These are phyloP conservation scores for Aspergillus felis DNA, from an alignment of 2,329 filamentous ascomycete genomes.

Conservation along the genomic window DNA sequence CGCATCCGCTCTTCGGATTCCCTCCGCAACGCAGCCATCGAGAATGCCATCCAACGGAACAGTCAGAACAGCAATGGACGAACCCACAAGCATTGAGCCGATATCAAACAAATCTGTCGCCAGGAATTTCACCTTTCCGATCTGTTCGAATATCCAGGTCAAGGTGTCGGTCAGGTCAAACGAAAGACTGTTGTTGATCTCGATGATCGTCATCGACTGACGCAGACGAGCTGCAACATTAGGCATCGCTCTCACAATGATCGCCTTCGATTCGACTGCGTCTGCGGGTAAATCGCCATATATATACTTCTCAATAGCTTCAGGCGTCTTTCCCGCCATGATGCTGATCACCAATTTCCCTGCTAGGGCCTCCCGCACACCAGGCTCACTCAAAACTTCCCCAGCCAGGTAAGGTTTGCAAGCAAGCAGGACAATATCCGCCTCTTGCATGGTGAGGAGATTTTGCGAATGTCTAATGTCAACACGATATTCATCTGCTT, in stretches of 20 bases:
- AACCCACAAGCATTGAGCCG: constrained; percentile 56
- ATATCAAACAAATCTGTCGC: constrained; percentile 52
- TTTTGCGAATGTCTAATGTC: constrained; percentile 33
- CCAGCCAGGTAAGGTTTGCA: constrained; percentile 45
- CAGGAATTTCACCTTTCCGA: constrained; percentile 47
- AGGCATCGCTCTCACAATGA: constrained; percentile 42
- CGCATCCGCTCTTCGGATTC: constrained; percentile 56
- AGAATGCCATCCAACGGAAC: constrained; percentile 58
- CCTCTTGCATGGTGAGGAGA: constrained; percentile 28
- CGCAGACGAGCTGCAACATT: constrained; percentile 45
- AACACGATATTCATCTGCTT: constrained; percentile 23
- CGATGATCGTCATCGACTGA: constrained; percentile 49
- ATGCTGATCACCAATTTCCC: constrained; percentile 50
- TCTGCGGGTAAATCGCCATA: constrained; percentile 10
- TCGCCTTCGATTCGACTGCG: constrained; percentile 3
- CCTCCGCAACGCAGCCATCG: constrained; percentile 62
- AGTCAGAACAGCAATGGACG: constrained; percentile 57
- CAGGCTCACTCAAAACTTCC: constrained; percentile 32
- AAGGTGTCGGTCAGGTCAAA: constrained; percentile 30
- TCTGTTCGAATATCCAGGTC: constrained; percentile 51
- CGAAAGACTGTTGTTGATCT: constrained; percentile 41
- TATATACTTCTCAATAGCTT: constrained; percentile 29
- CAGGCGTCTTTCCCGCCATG: constrained; percentile 43
- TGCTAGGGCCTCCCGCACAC: constrained; percentile 35
- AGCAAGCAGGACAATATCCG: constrained; percentile 44